Percentiles rank a stretch among this genome's conserved stretches.
Evolutionary conservation across 495 filamentous ascomycete genomes (phyloP).

Genomic region (Aspergillus sparsus): DNA sequence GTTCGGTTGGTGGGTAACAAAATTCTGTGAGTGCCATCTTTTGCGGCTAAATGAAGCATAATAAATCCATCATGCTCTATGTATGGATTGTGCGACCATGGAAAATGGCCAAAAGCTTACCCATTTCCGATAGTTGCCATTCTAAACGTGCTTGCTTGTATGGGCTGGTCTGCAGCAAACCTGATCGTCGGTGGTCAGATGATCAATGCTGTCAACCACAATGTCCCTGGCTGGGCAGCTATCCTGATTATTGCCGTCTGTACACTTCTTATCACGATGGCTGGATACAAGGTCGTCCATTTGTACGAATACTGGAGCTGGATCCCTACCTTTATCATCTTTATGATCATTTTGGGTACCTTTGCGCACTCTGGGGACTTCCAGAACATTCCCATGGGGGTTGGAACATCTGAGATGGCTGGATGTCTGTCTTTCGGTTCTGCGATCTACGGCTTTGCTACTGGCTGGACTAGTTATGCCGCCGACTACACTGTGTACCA

Average conservation of each 20-base stretch:
- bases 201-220: constrained; percentile 70
- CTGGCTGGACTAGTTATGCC: constrained; percentile 78
- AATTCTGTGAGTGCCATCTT: constrained; percentile 59
- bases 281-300: constrained; percentile 83
- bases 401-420: constrained; percentile 63
- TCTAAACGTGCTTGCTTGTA: constrained; percentile 75
- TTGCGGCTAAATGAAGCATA: too few species aligned
- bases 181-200: constrained; percentile 83
- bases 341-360: constrained; percentile 70
- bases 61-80: not conserved
- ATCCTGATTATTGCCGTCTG: constrained; percentile 74
- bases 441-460: constrained; percentile 74
- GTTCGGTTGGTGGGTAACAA: constrained; percentile 74
- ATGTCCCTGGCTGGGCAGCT: constrained; percentile 72
- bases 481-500: constrained; percentile 88
- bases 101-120: not conserved
- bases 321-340: constrained; percentile 76
- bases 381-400: constrained; percentile 62
- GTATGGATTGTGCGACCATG: not conserved
- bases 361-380: constrained; percentile 79
- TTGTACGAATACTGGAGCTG: constrained; percentile 76
- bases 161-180: constrained; percentile 77
- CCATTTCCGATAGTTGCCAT: constrained; percentile 54
- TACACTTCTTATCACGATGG: constrained; percentile 70
- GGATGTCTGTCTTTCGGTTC: constrained; percentile 70